Evolutionary conservation across 2,329 filamentous ascomycete species (phyloP).

Genomic region (Ceratocystis smalleyi): DNA sequence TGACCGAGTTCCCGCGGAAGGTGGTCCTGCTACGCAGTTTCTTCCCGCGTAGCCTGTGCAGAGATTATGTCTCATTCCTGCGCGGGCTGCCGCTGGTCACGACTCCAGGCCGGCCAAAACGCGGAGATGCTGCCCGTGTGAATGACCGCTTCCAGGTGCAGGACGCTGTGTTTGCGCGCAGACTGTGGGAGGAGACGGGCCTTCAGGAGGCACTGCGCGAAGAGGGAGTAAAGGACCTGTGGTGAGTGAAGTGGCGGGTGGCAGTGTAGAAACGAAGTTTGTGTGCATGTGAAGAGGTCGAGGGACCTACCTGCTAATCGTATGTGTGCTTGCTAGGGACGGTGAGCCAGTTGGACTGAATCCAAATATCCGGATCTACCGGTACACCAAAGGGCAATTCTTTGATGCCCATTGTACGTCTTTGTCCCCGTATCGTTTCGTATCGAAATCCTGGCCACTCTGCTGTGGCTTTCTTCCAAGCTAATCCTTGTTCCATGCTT

Average conservation of each 20-base stretch:
- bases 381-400: constrained; percentile 73
- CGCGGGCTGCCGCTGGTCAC: constrained; percentile 54
- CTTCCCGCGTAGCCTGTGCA: constrained; percentile 60
- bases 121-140: constrained; percentile 65
- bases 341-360: constrained; percentile 73
- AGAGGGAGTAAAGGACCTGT: constrained; percentile 27
- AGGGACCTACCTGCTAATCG: too few species aligned
- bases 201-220: constrained; percentile 45
- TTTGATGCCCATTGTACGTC: constrained; percentile 79
- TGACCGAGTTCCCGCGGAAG: constrained; percentile 38
- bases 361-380: constrained; percentile 77
- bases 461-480: too few species aligned
- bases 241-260: constrained; percentile 25
- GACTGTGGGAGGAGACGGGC: constrained; percentile 63
- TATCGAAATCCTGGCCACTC: background rate
- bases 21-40: constrained; percentile 60
- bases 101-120: constrained; percentile 63
- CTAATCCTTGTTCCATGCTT: background rate
- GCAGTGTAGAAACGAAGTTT: background rate
- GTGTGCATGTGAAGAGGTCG: background rate
- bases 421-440: constrained; percentile 19
- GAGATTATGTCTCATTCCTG: constrained; percentile 60
- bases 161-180: constrained; percentile 56
- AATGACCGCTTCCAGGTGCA: constrained; percentile 81
- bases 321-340: constrained; percentile 41